Conservation (phyloP, 768 basidiomycete genomes). For the Symmetrospora coprosmae region DNA sequence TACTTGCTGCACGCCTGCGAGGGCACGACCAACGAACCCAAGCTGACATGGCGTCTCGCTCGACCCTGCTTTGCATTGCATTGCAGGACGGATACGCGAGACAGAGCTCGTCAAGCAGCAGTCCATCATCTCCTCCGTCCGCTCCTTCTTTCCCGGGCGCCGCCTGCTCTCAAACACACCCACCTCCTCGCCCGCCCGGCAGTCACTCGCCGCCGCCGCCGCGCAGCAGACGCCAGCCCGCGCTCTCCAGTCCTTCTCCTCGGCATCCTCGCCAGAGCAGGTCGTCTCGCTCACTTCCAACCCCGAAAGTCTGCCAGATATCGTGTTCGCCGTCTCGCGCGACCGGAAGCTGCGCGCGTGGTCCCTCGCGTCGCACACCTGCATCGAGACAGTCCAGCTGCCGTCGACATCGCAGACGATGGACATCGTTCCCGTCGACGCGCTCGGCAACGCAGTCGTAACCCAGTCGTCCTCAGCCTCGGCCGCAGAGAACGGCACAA, state of each 20-base stretch:
- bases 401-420: background rate
- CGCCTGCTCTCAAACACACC: background rate
- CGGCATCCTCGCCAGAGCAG: background rate
- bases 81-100: slow-evolving; percentile 6
- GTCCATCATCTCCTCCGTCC: background rate
- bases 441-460: too few relatives aligned
- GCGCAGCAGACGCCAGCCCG: background rate
- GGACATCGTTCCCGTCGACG: slow-evolving; percentile 14
- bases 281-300: slow-evolving; percentile 4
- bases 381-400: slow-evolving; percentile 8
- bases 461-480: background rate
- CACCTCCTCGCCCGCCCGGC: background rate
- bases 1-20: background rate
- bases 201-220: background rate
- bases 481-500: background rate
- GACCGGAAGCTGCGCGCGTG: slow-evolving; percentile 15
- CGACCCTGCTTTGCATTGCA: background rate
- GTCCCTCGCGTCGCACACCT: background rate
- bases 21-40: too few relatives aligned
- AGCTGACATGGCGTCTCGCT: background rate
- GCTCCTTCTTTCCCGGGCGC: slow-evolving; percentile 1
- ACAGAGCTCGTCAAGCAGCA: background rate
- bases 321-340: slow-evolving; percentile 6
- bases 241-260: background rate
- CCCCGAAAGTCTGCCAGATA: background rate